Evolutionary conservation across 352 stramenopile species (phyloP).

Genomic region (Globisporangium nagaii): DNA sequence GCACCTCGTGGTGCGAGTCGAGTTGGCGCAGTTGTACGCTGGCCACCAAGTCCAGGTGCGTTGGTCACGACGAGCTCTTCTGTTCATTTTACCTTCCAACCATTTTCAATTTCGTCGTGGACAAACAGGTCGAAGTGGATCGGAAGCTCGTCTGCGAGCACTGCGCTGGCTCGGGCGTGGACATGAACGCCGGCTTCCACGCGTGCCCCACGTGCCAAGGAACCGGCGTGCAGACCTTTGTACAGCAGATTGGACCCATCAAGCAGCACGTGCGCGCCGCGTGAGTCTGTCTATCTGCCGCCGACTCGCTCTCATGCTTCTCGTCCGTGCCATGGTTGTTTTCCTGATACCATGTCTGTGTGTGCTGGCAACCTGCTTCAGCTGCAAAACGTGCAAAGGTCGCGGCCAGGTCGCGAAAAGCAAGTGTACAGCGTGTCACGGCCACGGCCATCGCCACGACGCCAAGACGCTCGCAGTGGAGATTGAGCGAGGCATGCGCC

Average conservation of each 20-base stretch:
- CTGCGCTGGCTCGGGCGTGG: conserved; percentile 30
- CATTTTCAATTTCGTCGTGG: background rate
- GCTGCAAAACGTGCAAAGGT: conserved; percentile 32
- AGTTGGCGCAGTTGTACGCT: conserved; percentile 31
- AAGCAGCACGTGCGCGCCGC: conserved; percentile 31
- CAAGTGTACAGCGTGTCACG: conserved; percentile 27
- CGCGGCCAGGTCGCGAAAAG: conserved; percentile 29
- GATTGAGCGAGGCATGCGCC: conserved; percentile 25
- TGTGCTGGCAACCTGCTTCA: background rate
- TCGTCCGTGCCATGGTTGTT: background rate
- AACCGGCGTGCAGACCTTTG: conserved; percentile 23
- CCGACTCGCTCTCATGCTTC: background rate
- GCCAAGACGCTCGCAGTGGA: conserved; percentile 15
- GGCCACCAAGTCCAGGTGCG: conserved; percentile 18
- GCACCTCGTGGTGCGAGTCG: conserved; percentile 25
- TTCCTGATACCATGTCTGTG: background rate
- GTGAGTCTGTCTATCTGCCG: conserved; percentile 10
- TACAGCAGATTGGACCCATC: conserved; percentile 33
- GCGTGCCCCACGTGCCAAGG: conserved; percentile 33
- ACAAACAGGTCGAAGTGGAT: conserved; percentile 16
- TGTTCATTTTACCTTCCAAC: background rate
- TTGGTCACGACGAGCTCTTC: too few relatives aligned
- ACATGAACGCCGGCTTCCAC: conserved; percentile 29
- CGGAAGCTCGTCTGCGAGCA: conserved; percentile 31
- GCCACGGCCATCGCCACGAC: conserved; percentile 18